Percentiles rank a stretch among this genome's conserved stretches.
These are phyloP conservation scores for Penicillium sp. DNA, from an alignment of 2,329 filamentous ascomycete species.

Conservation along the genomic window DNA sequence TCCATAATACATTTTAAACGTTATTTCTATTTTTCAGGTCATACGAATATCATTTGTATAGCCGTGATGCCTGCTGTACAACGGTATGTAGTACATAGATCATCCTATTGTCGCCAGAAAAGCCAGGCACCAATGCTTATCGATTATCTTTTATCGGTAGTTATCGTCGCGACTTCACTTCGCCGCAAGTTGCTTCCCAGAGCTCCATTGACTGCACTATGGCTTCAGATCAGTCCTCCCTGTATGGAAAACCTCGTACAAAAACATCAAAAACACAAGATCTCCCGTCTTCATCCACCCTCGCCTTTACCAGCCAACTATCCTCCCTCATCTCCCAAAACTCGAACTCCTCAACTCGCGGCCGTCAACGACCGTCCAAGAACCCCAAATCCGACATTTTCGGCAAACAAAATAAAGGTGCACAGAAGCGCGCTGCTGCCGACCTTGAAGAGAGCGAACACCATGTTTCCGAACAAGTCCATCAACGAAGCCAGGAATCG, in stretches of 20 bases:
- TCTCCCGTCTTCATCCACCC: conserved; percentile 60
- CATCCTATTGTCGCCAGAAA: neutral
- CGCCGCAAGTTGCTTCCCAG: neutral
- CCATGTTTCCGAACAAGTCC: conserved; percentile 56
- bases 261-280: conserved; percentile 55
- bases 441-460: conserved; percentile 51
- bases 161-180: neutral
- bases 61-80: neutral
- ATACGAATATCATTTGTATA: neutral
- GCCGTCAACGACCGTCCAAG: conserved; percentile 42
- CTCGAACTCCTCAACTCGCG: conserved; percentile 40
- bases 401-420: conserved; percentile 58
- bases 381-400: conserved; percentile 64
- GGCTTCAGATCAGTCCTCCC: conserved; percentile 31
- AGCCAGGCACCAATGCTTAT: neutral
- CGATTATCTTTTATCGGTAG: conserved; percentile 2
- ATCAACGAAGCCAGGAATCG: conserved; percentile 58
- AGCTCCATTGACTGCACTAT: conserved; percentile 5
- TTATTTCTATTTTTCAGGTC: neutral
- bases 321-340: conserved; percentile 67
- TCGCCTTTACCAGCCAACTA: conserved; percentile 85
- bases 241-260: conserved; percentile 70
- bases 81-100: neutral
- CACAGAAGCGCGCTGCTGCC: conserved; percentile 57
- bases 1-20: neutral